Base-by-base conservation (phyloP, 169 alveolate genomes). In the Eimeria praecox region DNA sequence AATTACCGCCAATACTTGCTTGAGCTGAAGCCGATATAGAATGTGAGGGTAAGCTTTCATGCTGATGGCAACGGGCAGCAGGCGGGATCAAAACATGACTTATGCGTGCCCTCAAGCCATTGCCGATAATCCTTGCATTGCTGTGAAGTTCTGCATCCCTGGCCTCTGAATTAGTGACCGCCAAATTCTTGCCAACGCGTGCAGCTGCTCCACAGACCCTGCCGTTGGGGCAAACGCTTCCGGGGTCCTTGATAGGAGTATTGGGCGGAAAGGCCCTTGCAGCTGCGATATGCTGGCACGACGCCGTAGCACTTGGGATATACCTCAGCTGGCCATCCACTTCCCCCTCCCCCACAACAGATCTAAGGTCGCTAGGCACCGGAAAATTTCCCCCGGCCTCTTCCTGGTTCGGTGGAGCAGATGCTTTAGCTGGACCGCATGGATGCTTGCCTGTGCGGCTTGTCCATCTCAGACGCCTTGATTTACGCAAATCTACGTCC, bases 51-150 rank as follows among this genome's bases (percentile, higher is more conserved):
- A 4, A 49, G 83, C 52, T 38, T 73, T 38, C 83, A 3, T 73
- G 54, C 54, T 9, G 22, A 20, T 2, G 49, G 83, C 83, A 73
- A 20, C 83, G 83, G 52, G 52, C 33, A 16, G 93, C 59, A 38
- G 93, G 93, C n/a, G 93, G 82, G 35, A 62, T 24, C 33, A 46
- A 56, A 38, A 40, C 46, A 30, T 42, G 82, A 59, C 56, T 20
- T 0, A 87, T 38, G 5, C 42, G 93, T 20, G 93, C 93, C 54
- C n/a, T 22, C 59, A 87, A 56, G 62, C 73, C 93, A 62, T 66
- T 87, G 82, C 93, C 59, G 33, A 87, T 87, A 24, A 30, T 54
- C 64, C 93, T 46, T 38, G 82, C 83, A 40, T 27, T 87, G 30
- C 42, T 40, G 40, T 87, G 93, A n/a, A 83, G 3, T 44, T 80